phyloP scores from a whole-genome alignment of 1,284 basidiomycete species.

The Xerocomus minutiporus region DNA sequence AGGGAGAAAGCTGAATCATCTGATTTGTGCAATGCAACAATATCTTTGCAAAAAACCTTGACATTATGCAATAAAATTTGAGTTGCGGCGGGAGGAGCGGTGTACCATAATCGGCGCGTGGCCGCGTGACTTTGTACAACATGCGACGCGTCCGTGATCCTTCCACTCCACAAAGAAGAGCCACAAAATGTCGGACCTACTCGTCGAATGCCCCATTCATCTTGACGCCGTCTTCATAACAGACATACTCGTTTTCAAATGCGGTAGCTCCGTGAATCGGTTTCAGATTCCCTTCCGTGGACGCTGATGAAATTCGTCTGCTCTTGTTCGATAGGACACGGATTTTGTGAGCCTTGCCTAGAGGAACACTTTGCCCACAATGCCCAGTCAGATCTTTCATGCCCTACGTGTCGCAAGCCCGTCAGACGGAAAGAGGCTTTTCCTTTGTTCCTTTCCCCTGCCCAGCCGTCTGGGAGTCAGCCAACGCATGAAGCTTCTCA shows the following conservation, averaged over 20 bases:
- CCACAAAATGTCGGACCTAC: constrained; percentile 15
- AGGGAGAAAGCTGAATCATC: background rate
- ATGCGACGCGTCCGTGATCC: background rate
- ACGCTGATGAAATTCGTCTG: constrained; percentile 14
- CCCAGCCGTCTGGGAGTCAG: constrained; percentile 6
- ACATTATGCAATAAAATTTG: too few species aligned
- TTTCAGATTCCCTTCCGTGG: constrained; percentile 2
- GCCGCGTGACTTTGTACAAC: too few species aligned
- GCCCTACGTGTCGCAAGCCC: constrained; percentile 30
- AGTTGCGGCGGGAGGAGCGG: too few species aligned
- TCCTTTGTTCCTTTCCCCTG: constrained; percentile 24
- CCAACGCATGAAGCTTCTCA: constrained; percentile 5
- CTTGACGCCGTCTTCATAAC: constrained; percentile 27
- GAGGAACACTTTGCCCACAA: constrained; percentile 20
- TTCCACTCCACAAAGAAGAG: background rate
- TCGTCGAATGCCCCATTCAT: constrained; percentile 32
- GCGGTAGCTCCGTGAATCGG: constrained; percentile 21
- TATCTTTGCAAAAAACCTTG: too few species aligned
- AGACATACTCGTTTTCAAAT: constrained; percentile 30
- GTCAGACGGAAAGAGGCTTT: constrained; percentile 27
- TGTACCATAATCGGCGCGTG: background rate
- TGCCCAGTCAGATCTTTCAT: constrained; percentile 9
- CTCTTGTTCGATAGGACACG: constrained; percentile 26
- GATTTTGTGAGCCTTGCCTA: constrained; percentile 30
- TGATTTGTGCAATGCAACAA: too few species aligned